Evolutionary conservation across 1,284 basidiomycete species (phyloP).

Genomic region (Pseudozyma hubeiensis): DNA sequence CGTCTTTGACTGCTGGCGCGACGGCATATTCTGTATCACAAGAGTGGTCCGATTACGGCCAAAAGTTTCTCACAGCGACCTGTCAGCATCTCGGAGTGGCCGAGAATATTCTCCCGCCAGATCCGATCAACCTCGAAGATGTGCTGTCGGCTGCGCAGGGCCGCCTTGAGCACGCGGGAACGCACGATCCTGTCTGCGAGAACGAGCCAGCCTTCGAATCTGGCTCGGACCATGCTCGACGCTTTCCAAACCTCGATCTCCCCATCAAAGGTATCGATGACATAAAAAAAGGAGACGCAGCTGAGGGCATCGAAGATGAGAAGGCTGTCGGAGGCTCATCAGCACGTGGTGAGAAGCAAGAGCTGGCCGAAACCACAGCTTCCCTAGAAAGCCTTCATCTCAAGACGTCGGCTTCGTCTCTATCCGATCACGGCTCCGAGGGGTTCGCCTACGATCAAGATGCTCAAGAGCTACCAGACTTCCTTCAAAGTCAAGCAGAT

Average conservation of each 20-base stretch:
- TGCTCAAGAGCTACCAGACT: conserved; percentile 49
- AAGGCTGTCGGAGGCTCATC: not conserved
- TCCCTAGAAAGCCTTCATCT: conserved; percentile 17
- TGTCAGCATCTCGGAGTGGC: conserved; percentile 63
- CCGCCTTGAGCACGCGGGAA: conserved; percentile 29
- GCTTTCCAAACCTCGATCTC: conserved; percentile 43
- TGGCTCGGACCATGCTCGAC: conserved; percentile 35
- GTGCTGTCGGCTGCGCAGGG: conserved; percentile 45
- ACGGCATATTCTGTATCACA: conserved; percentile 13
- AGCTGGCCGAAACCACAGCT: conserved; percentile 6
- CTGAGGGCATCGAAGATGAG: not conserved
- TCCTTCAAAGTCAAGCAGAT: conserved; percentile 11
- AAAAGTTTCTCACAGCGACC: conserved; percentile 60
- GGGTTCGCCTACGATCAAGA: conserved; percentile 52
- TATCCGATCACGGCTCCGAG: conserved; percentile 25
- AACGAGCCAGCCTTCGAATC: conserved; percentile 44
- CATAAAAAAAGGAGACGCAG: not conserved
- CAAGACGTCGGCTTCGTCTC: conserved; percentile 10
- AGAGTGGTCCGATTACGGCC: conserved; percentile 54
- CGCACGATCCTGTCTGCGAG: conserved; percentile 14
- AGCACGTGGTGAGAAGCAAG: not conserved
- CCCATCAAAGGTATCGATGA: conserved; percentile 49
- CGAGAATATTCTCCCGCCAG: conserved; percentile 51
- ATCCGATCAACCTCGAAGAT: conserved; percentile 52
- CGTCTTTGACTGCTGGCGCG: not conserved